Base-by-base conservation (phyloP, 1,284 basidiomycete species). In the Naganishia liquefaciens region DNA sequence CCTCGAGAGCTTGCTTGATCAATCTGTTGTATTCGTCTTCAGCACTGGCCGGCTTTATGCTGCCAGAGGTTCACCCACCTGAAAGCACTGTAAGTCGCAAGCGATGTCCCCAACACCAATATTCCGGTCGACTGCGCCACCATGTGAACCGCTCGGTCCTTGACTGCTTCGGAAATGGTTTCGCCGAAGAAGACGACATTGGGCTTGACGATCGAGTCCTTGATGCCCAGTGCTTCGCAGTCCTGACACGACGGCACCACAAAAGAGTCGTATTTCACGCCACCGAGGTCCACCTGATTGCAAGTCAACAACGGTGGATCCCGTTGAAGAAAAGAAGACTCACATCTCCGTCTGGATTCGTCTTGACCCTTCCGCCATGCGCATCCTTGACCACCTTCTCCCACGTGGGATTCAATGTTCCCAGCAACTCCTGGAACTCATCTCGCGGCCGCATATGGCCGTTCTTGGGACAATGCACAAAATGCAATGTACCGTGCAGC, bases 261-360 rank as follows among this genome's bases (percentile, higher is more conserved):
- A 73, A 93, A 93, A 58, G 87, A 84, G 54, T 83, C 82, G 72
- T 91, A 93, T 15, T 86, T 83, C 3, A 88, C 84, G 3, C 88
- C 88, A 65, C 88, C 86, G 17, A 93, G 77, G n/a, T 86, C 90
- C 68, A 93, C 87, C 90, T 91, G 70, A 33, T 33, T 51, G 28
- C 65, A n/a, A 11, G 7, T 9, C 13, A 25, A 4, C 33, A 27
- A 28, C 19, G 15, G 37, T 33, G 15, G 23, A 43, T 11, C 28
- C 42, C 15, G 19, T 33, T 52, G 39, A 7, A 44, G 9, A 15
- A 37, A 19, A 42, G 62, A 53, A 43, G 33, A n/a, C 80, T 63
- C 69, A 90, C 91, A 80, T 94, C 93, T 73, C 93, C 93, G 72
- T 94, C 93, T 5, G 93, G 93, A 74, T 95, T 95, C 17, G 90